Evolutionary conservation across 495 filamentous ascomycete genomes (phyloP).

Genomic region (Penicillium argentinense): DNA sequence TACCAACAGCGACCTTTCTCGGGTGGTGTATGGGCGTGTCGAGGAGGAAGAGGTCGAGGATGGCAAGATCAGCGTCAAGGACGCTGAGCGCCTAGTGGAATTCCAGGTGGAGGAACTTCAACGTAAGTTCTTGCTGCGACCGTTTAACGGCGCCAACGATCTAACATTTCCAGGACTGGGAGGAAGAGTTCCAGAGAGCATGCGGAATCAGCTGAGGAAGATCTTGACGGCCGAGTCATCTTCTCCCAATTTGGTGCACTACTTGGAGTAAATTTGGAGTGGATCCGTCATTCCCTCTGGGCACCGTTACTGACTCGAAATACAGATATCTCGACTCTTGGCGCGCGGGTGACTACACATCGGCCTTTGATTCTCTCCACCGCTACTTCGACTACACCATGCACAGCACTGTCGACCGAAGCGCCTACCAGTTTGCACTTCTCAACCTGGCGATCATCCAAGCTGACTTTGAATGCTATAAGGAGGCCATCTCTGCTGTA

Average conservation of each 20-base stretch:
- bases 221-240: conserved; percentile 66
- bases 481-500: conserved; percentile 90
- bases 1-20: conserved; percentile 46
- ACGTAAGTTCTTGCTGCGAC: conserved; percentile 51
- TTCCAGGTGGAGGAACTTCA: conserved; percentile 87
- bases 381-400: conserved; percentile 97
- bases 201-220: conserved; percentile 61
- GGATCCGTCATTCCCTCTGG: no score
- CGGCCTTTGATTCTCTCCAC: conserved; percentile 87
- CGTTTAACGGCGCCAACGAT: not conserved
- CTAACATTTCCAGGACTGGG: conserved; percentile 56
- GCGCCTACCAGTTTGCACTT: conserved; percentile 96
- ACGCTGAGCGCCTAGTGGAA: conserved; percentile 79
- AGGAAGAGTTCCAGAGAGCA: conserved; percentile 66
- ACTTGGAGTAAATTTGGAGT: conserved; percentile 61
- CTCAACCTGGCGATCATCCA: conserved; percentile 91
- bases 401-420: conserved; percentile 72
- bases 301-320: conserved; percentile 5
- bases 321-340: conserved; percentile 82
- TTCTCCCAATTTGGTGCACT: conserved; percentile 72
- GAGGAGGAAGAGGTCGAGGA: conserved; percentile 46
- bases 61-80: conserved; percentile 66
- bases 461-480: conserved; percentile 90
- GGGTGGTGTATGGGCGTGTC: conserved; percentile 63
- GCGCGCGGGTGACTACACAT: conserved; percentile 86